phyloP scores from a whole-genome alignment of 768 basidiomycete genomes.

The Kwoniella botswanensis region DNA sequence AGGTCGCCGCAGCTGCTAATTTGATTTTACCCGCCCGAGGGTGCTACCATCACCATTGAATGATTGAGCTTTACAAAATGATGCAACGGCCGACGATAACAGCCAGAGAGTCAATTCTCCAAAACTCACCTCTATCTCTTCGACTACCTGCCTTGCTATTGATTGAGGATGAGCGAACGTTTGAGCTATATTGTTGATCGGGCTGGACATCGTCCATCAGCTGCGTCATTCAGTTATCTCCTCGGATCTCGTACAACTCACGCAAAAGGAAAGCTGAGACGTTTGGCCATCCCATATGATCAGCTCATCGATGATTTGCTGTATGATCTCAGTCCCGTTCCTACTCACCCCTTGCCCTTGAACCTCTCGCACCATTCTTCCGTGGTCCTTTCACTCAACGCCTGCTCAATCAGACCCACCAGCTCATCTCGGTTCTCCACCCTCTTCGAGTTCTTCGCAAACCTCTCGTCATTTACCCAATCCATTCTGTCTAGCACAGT shows the following conservation, averaged over 20 bases:
- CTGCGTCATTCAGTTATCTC: conserved; percentile 19
- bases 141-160: conserved; percentile 71
- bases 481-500: conserved; percentile 69
- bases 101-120: background rate
- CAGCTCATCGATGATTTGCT: conserved; percentile 14
- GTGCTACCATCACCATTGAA: conserved; percentile 61
- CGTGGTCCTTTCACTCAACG: conserved; percentile 66
- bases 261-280: conserved; percentile 29
- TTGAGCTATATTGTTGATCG: conserved; percentile 87
- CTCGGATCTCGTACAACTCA: conserved; percentile 17
- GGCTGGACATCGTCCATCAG: conserved; percentile 53
- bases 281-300: background rate
- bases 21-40: conserved; percentile 76
- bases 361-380: conserved; percentile 77
- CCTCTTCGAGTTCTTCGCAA: conserved; percentile 73
- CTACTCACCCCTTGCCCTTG: conserved; percentile 73
- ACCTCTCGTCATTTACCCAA: conserved; percentile 68
- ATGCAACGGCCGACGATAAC: too few relatives aligned
- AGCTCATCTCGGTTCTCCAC: conserved; percentile 77
- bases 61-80: too few relatives aligned
- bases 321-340: too few relatives aligned
- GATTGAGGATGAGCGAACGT: conserved; percentile 91
- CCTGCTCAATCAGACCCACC: conserved; percentile 69
- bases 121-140: conserved; percentile 72
- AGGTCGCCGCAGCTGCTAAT: conserved; percentile 78